Evolutionary conservation across 768 basidiomycete genomes (phyloP).

Genomic region (Podaxis mareebaensis): DNA sequence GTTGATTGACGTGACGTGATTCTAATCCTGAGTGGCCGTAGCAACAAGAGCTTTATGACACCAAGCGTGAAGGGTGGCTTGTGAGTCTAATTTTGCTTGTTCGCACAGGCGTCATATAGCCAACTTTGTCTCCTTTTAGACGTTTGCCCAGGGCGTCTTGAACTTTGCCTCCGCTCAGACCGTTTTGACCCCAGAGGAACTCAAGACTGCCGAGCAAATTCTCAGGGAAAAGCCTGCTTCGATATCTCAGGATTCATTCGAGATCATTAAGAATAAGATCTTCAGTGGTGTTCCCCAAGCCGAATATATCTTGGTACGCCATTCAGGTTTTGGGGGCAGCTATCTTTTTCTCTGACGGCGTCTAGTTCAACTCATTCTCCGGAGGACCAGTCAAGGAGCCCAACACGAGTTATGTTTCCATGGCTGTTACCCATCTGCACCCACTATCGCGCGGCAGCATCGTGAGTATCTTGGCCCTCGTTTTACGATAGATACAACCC

Average conservation of each 20-base stretch:
- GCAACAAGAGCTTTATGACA: slow-evolving; percentile 30
- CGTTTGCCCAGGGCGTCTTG: slow-evolving; percentile 29
- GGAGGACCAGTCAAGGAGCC: slow-evolving; percentile 26
- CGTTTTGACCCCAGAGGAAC: slow-evolving; percentile 26
- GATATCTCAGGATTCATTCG: slow-evolving; percentile 27
- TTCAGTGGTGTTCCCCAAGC: slow-evolving; percentile 29
- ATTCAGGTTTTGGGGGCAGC: not conserved
- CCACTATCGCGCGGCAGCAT: slow-evolving; percentile 47
- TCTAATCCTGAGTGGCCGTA: slow-evolving; percentile 6
- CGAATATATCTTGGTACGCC: slow-evolving; percentile 30
- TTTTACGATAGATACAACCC: too few species aligned
- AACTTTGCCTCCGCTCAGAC: slow-evolving; percentile 30
- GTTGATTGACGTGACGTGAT: not conserved
- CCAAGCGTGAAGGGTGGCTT: slow-evolving; percentile 28
- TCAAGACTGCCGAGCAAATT: slow-evolving; percentile 23
- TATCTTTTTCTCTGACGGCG: not conserved
- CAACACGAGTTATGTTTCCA: slow-evolving; percentile 35
- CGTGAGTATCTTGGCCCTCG: slow-evolving; percentile 19
- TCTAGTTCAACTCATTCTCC: slow-evolving; percentile 35
- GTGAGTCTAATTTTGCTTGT: slow-evolving; percentile 20
- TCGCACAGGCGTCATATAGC: not conserved
- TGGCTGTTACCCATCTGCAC: slow-evolving; percentile 38
- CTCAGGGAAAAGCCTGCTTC: slow-evolving; percentile 29
- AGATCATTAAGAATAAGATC: slow-evolving; percentile 28
- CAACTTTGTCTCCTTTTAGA: slow-evolving; percentile 18